Base-by-base conservation (phyloP, 163 green algal genomes). In the Chloroidium sp. region DNA sequence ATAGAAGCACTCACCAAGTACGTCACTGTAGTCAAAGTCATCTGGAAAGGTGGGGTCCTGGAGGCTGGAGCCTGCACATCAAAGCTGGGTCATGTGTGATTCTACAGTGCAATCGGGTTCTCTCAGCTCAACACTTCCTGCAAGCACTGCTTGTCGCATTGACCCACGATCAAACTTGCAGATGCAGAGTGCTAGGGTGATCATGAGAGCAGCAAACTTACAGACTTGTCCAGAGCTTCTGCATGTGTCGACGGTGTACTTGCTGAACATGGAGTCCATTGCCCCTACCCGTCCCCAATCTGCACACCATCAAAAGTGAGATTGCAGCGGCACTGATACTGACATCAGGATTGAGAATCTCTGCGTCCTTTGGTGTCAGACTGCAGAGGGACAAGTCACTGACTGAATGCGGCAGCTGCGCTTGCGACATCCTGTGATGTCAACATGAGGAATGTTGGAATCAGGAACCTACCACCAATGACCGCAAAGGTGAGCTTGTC, bases 1-100 rank as follows among this genome's bases (percentile, higher is more conserved):
- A 72, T 10, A 72, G 64, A 72, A 10, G 64, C 6, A 76, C 69
- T 76, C 12, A 76, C 69, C 69, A 10, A 76, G 6, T 6, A 57
- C 69, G 14, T 76, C 69, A 6, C 6, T 76, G 69, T 76, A 76
- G 69, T 76, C 69, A 59, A 76, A 76, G 69, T 76, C 59, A 14
- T 76, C 69, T 13, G 69, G 69, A 14, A 60, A 76, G 6, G 8
- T 76, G 6, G 69, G 69, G 8, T 76, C 3, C 69, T 76, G 69
- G 3, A 76, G 69, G 6, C 3, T 59, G 8, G 69, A 76, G 69
- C 69, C 64, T 72, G 36, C 36, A 36, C 36, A 36, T 36, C 36
- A 36, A 36, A 36, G 36, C 36, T 36, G 36, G 36, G 36, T 36
- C 36, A 36, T 36, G 36, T 36, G 36, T 36, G 36, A 36, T 36